Evolutionary conservation across 768 basidiomycete genomes (phyloP).

Genomic region (button mushroom (Agaricus bisporus)): DNA sequence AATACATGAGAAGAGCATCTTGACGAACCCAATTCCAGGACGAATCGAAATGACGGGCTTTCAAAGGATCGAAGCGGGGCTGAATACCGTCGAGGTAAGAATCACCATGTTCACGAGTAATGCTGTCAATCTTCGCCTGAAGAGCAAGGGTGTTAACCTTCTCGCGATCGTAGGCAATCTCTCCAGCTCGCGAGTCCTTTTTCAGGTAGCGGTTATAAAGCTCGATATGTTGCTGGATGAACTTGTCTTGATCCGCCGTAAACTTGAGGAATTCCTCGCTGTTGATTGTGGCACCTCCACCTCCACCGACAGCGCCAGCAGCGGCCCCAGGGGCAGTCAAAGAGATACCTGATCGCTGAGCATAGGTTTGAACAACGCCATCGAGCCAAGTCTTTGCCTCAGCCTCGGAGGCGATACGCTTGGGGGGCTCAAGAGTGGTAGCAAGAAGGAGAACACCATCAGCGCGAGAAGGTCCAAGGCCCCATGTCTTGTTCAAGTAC

Average conservation of each 20-base stretch:
- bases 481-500: slow-evolving; percentile 90
- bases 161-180: slow-evolving; percentile 83
- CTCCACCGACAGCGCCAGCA: slow-evolving; percentile 54
- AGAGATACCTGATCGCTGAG: slow-evolving; percentile 83
- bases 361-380: slow-evolving; percentile 75
- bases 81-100: slow-evolving; percentile 91
- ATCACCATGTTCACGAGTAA: slow-evolving; percentile 90
- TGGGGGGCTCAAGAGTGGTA: slow-evolving; percentile 89
- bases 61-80: slow-evolving; percentile 89
- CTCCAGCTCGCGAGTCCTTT: slow-evolving; percentile 88
- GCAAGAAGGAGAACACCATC: slow-evolving; percentile 89
- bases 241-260: slow-evolving; percentile 87
- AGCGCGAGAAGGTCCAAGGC: slow-evolving; percentile 83
- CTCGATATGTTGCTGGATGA: slow-evolving; percentile 90
- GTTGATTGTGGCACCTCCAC: slow-evolving; percentile 87
- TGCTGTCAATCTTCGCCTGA: slow-evolving; percentile 83
- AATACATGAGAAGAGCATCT: slow-evolving; percentile 94
- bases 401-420: slow-evolving; percentile 83
- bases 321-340: slow-evolving; percentile 64
- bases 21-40: slow-evolving; percentile 99
- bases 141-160: slow-evolving; percentile 67
- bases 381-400: slow-evolving; percentile 97
- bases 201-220: slow-evolving; percentile 96
- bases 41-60: slow-evolving; percentile 97
- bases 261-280: slow-evolving; percentile 98